Base-by-base conservation (phyloP, 257 asterid genomes). In the Nyctanthes arbortristis region DNA sequence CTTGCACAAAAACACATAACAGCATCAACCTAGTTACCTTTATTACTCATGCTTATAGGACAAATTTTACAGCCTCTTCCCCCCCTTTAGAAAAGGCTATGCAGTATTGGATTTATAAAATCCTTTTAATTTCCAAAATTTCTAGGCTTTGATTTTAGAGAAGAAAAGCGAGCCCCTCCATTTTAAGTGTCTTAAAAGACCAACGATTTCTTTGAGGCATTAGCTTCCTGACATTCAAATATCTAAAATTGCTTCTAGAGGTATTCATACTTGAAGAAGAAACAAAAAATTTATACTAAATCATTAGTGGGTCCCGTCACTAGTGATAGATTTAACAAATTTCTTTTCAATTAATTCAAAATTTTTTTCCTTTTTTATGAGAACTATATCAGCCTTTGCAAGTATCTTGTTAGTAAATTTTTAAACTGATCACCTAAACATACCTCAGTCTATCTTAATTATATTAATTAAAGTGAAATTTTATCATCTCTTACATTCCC, bases 21-120 rank as follows among this genome's bases (percentile, higher is more conserved):
- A 55, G 31, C 77, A 78, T 72, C 84, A 78, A 62, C 80, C 75
- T 65, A 75, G 77, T 67, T 32, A 29, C 82, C 75, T 79, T 83
- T 77, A 59, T 6, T 13, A 32, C 69, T 84, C 93, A 84, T 84
- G 90, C 88, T 84, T 75, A 71, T 66, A 47, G 12, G 62, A 33
- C 37, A 52, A 24, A 8, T 59, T 73, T 71, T 75, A 64, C 49
- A 65, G 77, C 63, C 49, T 58, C 66, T 65, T 33, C 71, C 6
- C 13, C 13, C 47, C 63, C 70, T 56, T 74, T 78, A 61, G 30
- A 66, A 86, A 81, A 81, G 85, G 65, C 68, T 73, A 74, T 29
- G 27, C 64, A 40, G 76, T 85, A 70, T 82, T 73, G 72, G 56
- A 27, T 70, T 69, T 28, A 34, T 20, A 49, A 62, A 35, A 28